Evolutionary conservation across 2,329 filamentous ascomycete genomes (phyloP).

Genomic region (Chrysoporthe deuterocubensis): DNA sequence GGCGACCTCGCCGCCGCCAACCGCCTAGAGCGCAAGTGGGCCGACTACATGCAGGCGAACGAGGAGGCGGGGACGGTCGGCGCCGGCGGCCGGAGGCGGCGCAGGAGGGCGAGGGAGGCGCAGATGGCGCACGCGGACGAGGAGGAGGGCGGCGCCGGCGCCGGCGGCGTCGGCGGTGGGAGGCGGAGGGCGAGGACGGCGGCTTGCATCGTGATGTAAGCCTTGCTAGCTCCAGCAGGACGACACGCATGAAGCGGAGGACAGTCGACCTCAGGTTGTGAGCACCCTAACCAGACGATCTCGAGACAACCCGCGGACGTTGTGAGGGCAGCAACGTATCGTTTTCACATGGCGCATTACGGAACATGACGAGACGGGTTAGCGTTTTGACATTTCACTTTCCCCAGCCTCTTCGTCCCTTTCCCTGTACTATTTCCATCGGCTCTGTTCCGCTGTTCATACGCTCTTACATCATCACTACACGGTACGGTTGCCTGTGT

Average conservation of each 20-base stretch:
- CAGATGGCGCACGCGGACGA: conserved; percentile 80
- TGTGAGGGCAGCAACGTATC: neutral
- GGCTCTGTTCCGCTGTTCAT: neutral
- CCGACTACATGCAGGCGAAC: conserved; percentile 88
- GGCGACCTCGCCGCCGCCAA: conserved; percentile 76
- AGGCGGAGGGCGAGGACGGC: conserved; percentile 48
- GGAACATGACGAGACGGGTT: neutral
- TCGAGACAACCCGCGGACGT: neutral
- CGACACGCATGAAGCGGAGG: neutral
- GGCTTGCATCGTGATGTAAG: conserved; percentile 34
- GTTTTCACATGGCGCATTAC: neutral
- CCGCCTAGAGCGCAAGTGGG: conserved; percentile 88
- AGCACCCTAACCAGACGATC: neutral
- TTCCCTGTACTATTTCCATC: neutral
- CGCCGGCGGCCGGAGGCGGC: conserved; percentile 67
- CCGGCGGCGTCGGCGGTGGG: conserved; percentile 61
- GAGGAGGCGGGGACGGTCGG: conserved; percentile 79
- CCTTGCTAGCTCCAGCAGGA: neutral
- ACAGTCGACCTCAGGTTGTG: neutral
- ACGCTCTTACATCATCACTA: neutral
- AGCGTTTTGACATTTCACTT: neutral
- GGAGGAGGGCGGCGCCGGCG: conserved; percentile 66
- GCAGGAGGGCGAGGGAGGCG: conserved; percentile 80
- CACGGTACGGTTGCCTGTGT: neutral
- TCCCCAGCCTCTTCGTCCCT: neutral